Evolutionary conservation across 2,329 filamentous ascomycete genomes (phyloP).

Genomic region (Talaromyces amestolkiae): DNA sequence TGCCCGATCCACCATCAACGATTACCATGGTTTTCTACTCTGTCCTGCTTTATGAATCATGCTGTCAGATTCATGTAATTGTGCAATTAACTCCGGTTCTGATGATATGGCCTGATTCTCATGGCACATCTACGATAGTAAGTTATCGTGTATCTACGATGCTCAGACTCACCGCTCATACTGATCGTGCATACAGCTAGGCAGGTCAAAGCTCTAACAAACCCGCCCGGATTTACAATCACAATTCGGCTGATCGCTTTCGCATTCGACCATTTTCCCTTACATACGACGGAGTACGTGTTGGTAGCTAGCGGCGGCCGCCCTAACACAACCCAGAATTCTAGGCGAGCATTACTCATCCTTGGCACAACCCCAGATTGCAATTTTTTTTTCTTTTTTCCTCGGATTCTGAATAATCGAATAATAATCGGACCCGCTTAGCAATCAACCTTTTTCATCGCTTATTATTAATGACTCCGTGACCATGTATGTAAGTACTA

Average conservation of each 20-base stretch:
- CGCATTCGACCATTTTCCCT: constrained; percentile 1
- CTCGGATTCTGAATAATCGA: neutral
- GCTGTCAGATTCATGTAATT: too few relatives aligned
- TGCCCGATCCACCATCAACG: neutral
- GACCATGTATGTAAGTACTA: neutral
- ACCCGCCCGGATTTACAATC: constrained; percentile 4
- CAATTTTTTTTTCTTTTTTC: neutral
- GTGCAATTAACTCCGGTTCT: neutral
- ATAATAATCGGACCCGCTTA: neutral
- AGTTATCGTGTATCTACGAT: too few relatives aligned
- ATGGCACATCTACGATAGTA: neutral
- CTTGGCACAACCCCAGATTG: constrained; percentile 3
- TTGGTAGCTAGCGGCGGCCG: neutral
- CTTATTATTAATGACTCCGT: neutral
- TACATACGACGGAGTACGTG: neutral
- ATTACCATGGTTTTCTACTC: neutral
- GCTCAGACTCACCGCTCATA: neutral
- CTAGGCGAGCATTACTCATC: neutral
- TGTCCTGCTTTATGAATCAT: too few relatives aligned
- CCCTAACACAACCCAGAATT: too few relatives aligned
- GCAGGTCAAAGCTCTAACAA: neutral
- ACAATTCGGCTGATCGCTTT: neutral
- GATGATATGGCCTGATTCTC: neutral
- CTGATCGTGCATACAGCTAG: neutral
- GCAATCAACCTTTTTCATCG: neutral